Evolutionary conservation across 2,329 filamentous ascomycete species (phyloP), one percentile per base, ranked within the genome.

Genomic region (Aspergillus clavatus): DNA sequence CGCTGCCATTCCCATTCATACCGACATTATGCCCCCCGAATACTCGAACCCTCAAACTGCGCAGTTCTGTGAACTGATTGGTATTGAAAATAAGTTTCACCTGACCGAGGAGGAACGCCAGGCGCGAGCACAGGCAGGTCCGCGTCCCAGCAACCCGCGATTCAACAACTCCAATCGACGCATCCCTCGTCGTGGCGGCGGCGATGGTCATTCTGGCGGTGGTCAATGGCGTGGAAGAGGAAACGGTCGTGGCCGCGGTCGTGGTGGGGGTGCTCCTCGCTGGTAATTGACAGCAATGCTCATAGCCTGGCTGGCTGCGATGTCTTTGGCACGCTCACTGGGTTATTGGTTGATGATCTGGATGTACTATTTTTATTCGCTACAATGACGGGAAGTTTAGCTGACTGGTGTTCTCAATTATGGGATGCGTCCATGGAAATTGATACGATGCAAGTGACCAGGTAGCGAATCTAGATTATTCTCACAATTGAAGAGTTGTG

Each of bases 41-140:
- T 91, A 91, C 63, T 88, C 82, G 3, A 97, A 93, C 60, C 84
- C 86, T 10, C 91, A 97, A 69, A 97, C 89, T 5, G 74, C 72
- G n/a, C 69, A 74, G 3, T 97, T 91, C 62, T 98, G 93, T 66
- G 73, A 83, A 45, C 69, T 97, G 44, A 58, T 97, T 1, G 82
- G 79, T 7, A 82, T 98, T 26, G 71, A 79, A 5, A 95, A 97
- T 63, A 75, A 83, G 7, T 95, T 84, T 73, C 76, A 86, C 56
- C 79, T 85, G 2, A 81, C 72, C n/a, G 78, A 84, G 2, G 82
- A 89, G 57, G 87, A 95, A 63, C 78, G 82, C 40, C 69, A 71
- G 11, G 72, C 74, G 47, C 76, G 84, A 47, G 78, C 76, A 63
- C 69, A 62, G n/a, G 71, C 65, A 18, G 84, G 82, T 0, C 83